A percentile compares a stretch with the other conserved stretches of the same genome.
Evolutionary conservation across 2,329 filamentous ascomycete genomes (phyloP).

Genomic region (Coniochaeta prunicola): DNA sequence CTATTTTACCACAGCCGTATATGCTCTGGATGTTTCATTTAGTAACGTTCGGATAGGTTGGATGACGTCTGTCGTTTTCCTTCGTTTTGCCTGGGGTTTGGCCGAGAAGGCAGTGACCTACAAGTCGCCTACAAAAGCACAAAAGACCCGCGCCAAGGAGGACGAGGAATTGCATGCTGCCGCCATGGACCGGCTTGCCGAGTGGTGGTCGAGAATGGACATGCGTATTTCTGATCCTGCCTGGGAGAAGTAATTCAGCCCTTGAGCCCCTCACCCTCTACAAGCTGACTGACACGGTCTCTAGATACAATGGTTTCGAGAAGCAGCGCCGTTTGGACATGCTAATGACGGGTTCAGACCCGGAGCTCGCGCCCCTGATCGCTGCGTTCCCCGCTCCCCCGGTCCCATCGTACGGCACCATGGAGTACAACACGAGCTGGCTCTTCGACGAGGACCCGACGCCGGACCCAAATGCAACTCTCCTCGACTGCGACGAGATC

Average conservation of each 20-base stretch:
- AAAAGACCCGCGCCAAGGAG: not conserved
- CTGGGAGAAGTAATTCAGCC: not conserved
- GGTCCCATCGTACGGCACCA: not conserved
- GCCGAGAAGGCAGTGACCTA: not conserved
- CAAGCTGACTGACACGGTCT: not conserved
- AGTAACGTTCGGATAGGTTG: slow-evolving; percentile 18
- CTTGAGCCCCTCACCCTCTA: not conserved
- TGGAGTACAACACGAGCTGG: not conserved
- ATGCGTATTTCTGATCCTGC: too few species aligned
- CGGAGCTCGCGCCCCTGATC: not conserved
- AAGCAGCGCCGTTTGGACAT: not conserved
- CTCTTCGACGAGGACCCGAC: not conserved
- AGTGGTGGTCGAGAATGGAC: not conserved
- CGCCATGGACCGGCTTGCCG: too few species aligned
- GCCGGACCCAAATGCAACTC: not conserved
- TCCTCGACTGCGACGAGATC: not conserved
- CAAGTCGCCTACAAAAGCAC: not conserved
- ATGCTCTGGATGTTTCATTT: not conserved
- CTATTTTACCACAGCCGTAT: too few species aligned
- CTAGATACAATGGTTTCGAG: not conserved
- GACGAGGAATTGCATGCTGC: not conserved
- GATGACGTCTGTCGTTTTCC: slow-evolving; percentile 34
- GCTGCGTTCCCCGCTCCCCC: not conserved
- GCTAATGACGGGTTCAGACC: not conserved
- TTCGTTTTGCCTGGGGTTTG: slow-evolving; percentile 17